Conservation (phyloP, 257 asterid genomes). For the Schizonepeta tenuifolia region DNA sequence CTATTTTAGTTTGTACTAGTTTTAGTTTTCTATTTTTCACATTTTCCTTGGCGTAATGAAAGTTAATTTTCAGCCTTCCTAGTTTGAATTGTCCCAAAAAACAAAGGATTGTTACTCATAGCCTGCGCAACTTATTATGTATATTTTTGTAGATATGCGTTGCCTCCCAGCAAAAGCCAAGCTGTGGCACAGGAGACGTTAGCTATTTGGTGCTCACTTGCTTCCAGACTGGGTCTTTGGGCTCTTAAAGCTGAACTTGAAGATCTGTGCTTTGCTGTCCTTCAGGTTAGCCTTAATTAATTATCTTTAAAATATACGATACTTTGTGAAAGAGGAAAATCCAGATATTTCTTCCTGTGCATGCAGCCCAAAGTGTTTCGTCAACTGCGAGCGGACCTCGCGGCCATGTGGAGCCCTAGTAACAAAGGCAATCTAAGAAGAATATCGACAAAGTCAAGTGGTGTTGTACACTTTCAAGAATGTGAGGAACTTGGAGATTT, state of each 20-base stretch:
- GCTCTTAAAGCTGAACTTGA: slow-evolving; percentile 98
- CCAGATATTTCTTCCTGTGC: slow-evolving; percentile 34
- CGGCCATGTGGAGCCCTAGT: slow-evolving; percentile 82
- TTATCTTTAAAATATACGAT: slow-evolving; percentile 12
- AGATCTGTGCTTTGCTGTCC: slow-evolving; percentile 96
- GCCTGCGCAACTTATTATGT: slow-evolving; percentile 19
- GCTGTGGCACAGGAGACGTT: slow-evolving; percentile 97
- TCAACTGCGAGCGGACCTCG: slow-evolving; percentile 84
- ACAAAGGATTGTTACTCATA: slow-evolving; percentile 7
- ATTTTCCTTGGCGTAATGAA: slow-evolving; percentile 1
- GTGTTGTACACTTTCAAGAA: slow-evolving; percentile 44
- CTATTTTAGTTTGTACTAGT: slow-evolving; percentile 2
- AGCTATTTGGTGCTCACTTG: slow-evolving; percentile 98
- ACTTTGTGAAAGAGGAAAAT: slow-evolving; percentile 21
- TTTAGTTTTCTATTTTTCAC: slow-evolving; percentile 9
- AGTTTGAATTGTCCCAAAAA: slow-evolving; percentile 22
- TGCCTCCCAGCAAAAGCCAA: slow-evolving; percentile 81
- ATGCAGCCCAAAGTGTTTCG: slow-evolving; percentile 87
- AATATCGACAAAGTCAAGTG: slow-evolving; percentile 52
- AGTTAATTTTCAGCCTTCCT: slow-evolving; percentile 21
- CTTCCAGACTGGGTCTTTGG: slow-evolving; percentile 96
- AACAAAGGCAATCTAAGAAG: slow-evolving; percentile 62
- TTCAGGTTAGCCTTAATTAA: slow-evolving; percentile 61
- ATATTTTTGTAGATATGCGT: slow-evolving; percentile 67
- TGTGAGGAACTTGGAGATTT: slow-evolving; percentile 52